Evolutionary conservation across 108 stramenopile species (phyloP), one percentile per base, ranked within the genome.

Genomic region (Mediolabrus comicus): DNA sequence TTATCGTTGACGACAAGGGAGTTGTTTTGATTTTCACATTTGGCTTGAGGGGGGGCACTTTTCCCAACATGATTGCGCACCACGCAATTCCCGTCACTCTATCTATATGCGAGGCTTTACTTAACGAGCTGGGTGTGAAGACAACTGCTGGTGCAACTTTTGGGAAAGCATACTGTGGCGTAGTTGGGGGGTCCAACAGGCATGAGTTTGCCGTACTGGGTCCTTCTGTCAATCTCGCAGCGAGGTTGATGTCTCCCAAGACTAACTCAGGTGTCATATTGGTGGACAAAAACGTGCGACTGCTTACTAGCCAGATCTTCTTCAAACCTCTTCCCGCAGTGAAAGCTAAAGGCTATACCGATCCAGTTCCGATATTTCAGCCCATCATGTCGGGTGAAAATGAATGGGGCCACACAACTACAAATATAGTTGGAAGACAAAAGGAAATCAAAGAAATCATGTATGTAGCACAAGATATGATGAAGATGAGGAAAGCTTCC

Each of bases 1-100:
- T 86, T 60, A 91, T 91, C 61, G 83, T 91, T 25, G 90, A 91
- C 65, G 90, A 91, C 59, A 91, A 91, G 67, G 88, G 88, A 19
- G 53, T 87, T 29, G 87, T 90, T 4, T 34, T 88, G 62, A 92
- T 92, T 57, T 80, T 71, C 30, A 89, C 84, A 12, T 92, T 92
- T 74, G 91, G 91, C 31, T 74, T 92, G 8, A 81, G 88, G 9
- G 87, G 88, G 0, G 79, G 87, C 17, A 87, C 87, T 13, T 85
- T 87, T 77, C 85, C 86, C 11, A 85, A 88, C 59, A 76, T 91
- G 88, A 80, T 91, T 32, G 54, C 80, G 2, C 74, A 88, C 9
- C 62, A 85, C 38, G 90, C 84, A 8, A 60, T 91, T 11, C 90
- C 90, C n/a, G 65, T 84, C 11, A 76, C 85, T 10, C 69, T 77